Conservation (phyloP, 495 filamentous ascomycete genomes). For the Penicillium crystallinum region DNA sequence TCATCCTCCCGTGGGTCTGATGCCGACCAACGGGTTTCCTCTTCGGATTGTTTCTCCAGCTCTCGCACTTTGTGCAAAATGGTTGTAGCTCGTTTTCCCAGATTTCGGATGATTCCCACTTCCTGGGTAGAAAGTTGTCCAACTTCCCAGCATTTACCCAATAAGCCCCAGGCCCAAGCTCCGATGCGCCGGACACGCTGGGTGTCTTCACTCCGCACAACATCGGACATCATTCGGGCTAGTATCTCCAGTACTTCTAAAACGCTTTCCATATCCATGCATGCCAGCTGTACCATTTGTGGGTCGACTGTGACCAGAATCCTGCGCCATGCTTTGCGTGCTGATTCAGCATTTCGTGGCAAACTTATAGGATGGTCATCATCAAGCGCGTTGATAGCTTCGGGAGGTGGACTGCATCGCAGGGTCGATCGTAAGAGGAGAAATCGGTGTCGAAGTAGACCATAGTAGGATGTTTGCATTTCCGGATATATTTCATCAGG, state of each 20-base stretch:
- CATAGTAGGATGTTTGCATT: slow-evolving; percentile 59
- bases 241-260: slow-evolving; percentile 46
- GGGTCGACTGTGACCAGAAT: slow-evolving; percentile 54
- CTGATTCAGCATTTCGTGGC: slow-evolving; percentile 35
- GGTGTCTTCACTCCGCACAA: slow-evolving; percentile 35
- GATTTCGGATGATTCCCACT: slow-evolving; percentile 45
- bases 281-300: slow-evolving; percentile 60
- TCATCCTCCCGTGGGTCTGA: slow-evolving; percentile 13
- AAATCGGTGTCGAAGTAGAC: slow-evolving; percentile 57
- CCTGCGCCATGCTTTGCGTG: slow-evolving; percentile 46
- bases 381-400: slow-evolving; percentile 47
- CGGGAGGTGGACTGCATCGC: slow-evolving; percentile 46
- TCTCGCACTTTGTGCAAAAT: slow-evolving; percentile 43
- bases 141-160: slow-evolving; percentile 45
- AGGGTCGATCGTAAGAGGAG: slow-evolving; percentile 53
- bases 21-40: slow-evolving; percentile 20
- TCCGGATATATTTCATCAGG: slow-evolving; percentile 27
- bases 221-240: slow-evolving; percentile 39
- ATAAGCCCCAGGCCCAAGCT: slow-evolving; percentile 47
- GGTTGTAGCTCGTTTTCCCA: slow-evolving; percentile 44
- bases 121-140: slow-evolving; percentile 45
- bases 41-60: slow-evolving; percentile 20
- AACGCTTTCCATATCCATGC: slow-evolving; percentile 59
- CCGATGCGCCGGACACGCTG: slow-evolving; percentile 45
- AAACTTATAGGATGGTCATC: slow-evolving; percentile 53